These are phyloP conservation scores for Vararia minispora DNA, from an alignment of 768 basidiomycete species.

Conservation along the genomic window DNA sequence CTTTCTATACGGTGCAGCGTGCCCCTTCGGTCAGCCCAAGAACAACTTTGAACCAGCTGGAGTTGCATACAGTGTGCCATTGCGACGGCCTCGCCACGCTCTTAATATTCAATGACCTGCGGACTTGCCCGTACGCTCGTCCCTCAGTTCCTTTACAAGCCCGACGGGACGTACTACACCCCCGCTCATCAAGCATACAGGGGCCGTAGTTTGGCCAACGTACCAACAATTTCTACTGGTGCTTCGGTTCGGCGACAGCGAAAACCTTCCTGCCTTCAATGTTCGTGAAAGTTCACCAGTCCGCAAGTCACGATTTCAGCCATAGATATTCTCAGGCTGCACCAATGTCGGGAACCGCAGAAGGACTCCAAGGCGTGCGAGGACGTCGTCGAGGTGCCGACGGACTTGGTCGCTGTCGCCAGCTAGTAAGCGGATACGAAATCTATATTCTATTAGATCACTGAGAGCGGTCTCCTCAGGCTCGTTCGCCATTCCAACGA, in stretches of 20 bases:
- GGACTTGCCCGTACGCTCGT: conserved; percentile 62
- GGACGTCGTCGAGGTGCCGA: conserved; percentile 71
- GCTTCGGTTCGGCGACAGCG: conserved; percentile 92
- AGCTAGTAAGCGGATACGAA: conserved; percentile 99
- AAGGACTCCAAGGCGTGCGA: conserved; percentile 82
- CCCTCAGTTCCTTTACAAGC: conserved; percentile 79
- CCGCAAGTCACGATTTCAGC: conserved; percentile 78
- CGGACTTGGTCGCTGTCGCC: conserved; percentile 98
- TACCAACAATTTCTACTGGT: conserved; percentile 98
- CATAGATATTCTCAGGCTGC: conserved; percentile 75
- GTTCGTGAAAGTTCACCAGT: conserved; percentile 75
- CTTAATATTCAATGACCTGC: conserved; percentile 77
- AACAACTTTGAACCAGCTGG: conserved; percentile 74
- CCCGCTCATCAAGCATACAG: conserved; percentile 86
- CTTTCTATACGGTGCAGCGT: conserved; percentile 63
- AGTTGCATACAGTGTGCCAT: conserved; percentile 43
- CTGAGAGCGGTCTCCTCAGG: conserved; percentile 91
- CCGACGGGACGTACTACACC: conserved; percentile 76
- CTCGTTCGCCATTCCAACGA: conserved; percentile 97
- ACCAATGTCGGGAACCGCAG: conserved; percentile 83
- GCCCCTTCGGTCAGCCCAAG: conserved; percentile 68
- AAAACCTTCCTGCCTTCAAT: conserved; percentile 64
- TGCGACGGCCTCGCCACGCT: conserved; percentile 55
- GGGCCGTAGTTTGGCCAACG: conserved; percentile 76
- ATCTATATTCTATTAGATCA: conserved; percentile 84